Evolutionary conservation across 176 grass and related monocot species (phyloP).

Genomic region (Pontederia crassipes): DNA sequence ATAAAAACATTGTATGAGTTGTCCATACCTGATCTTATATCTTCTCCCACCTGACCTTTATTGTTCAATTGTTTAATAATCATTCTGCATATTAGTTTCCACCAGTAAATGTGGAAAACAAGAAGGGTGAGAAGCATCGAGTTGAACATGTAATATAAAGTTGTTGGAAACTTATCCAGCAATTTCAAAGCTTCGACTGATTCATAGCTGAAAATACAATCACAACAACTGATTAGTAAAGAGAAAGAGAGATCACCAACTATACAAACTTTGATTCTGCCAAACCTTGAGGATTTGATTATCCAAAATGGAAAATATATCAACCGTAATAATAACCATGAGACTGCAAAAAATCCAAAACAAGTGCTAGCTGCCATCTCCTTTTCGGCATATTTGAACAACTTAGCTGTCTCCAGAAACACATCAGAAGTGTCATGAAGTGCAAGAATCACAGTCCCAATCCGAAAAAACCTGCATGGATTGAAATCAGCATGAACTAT

Average conservation of each 20-base stretch:
- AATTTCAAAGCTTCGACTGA: conserved; percentile 38
- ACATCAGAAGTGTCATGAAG: conserved; percentile 93
- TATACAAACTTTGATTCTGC: neutral
- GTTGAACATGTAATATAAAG: conserved; percentile 84
- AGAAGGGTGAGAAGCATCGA: conserved; percentile 95
- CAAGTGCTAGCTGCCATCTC: conserved; percentile 76
- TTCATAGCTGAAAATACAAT: conserved; percentile 52
- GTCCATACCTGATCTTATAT: conserved; percentile 6
- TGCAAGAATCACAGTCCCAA: conserved; percentile 82
- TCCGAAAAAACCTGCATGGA: conserved; percentile 72
- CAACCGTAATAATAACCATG: conserved; percentile 75
- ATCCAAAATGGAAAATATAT: conserved; percentile 99
- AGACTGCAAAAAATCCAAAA: conserved; percentile 89
- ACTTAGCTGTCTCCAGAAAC: conserved; percentile 88
- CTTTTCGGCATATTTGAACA: conserved; percentile 95
- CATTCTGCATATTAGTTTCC: conserved; percentile 97
- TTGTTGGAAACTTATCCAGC: conserved; percentile 43
- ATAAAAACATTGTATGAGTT: too few relatives aligned
- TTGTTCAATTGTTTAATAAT: conserved; percentile 86
- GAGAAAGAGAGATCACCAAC: neutral
- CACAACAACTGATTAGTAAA: neutral
- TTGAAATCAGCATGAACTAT: conserved; percentile 7
- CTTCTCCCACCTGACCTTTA: conserved; percentile 39
- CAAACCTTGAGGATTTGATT: conserved; percentile 88
- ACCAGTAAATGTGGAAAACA: conserved; percentile 95